Evolutionary conservation across 768 basidiomycete species (phyloP), one percentile per base, ranked within the genome.

Genomic region (Mycena crocata): DNA sequence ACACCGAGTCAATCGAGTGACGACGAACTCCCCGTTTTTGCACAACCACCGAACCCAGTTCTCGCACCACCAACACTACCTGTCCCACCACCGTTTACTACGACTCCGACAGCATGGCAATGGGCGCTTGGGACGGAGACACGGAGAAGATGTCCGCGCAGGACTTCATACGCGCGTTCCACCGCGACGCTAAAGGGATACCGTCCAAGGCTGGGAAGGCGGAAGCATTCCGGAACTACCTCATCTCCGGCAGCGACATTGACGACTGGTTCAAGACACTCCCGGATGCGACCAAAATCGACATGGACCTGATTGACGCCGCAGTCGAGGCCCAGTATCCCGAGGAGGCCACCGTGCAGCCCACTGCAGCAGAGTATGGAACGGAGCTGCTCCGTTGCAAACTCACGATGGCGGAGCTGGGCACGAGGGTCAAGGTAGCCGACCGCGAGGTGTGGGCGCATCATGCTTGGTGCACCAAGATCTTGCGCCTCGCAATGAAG

Each of bases 371-470:
- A 15, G 56, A 57, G 13, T 57, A 9, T 26, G 56, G n/a, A 15
- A 46, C 32, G 13, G 44, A 45, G 32, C 28, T 57, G 56, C 28
- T 46, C 30, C 5, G 19, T n/a, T 23, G 32, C 31, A 57, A 45
- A 32, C 30, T 57, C n/a, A 45, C 42, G 44, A 46, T 14, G 44
- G 56, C 45, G 44, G 56, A 57, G 31, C 32, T 57, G 30, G 56
- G 56, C n/a, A 57, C 32, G 42, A 57, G 46, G 44, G 23, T 45
- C 30, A 57, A 46, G 12, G 44, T 57, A 0, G 44, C 44, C 17
- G 56, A 57, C 32, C 31, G 56, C 30, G 44, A 57, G 30, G 56
- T 57, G 3, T 57, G 56, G 56, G 56, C 56, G 44, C 56, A 57
- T 14, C 44, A 57, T 44, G 32, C 56, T 7, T 57, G 56, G 56